Percentiles rank a stretch among this genome's conserved stretches.
Conservation (phyloP, 805 yeast genomes). For the Peterozyma xylosa region DNA sequence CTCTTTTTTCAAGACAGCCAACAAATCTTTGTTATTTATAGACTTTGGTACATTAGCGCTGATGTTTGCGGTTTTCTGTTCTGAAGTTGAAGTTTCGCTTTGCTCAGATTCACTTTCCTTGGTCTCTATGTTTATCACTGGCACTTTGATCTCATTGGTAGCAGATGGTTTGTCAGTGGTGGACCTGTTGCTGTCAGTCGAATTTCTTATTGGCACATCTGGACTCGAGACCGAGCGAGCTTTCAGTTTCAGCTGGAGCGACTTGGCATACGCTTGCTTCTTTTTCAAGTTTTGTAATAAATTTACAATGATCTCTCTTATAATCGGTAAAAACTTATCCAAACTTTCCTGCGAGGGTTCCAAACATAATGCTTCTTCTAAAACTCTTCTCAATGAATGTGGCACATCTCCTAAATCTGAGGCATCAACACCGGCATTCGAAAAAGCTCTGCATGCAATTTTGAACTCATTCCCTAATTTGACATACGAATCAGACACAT, state of each 20-base stretch:
- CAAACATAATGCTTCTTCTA: conserved; percentile 82
- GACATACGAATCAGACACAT: conserved; percentile 87
- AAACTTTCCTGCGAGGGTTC: conserved; percentile 77
- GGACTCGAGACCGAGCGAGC: conserved; percentile 20
- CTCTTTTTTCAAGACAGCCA: conserved; percentile 72
- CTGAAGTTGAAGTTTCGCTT: neutral
- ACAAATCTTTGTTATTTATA: conserved; percentile 40
- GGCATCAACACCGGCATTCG: conserved; percentile 71
- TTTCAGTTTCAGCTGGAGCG: conserved; percentile 8
- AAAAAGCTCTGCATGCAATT: conserved; percentile 73
- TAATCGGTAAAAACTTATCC: conserved; percentile 74
- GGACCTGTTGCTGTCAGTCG: no score
- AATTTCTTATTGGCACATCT: conserved; percentile 4
- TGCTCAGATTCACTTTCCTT: neutral
- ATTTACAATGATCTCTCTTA: conserved; percentile 78
- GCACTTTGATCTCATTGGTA: neutral
- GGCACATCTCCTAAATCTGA: conserved; percentile 91
- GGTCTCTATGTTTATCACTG: no score
- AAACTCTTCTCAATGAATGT: conserved; percentile 61
- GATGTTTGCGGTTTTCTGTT: neutral
- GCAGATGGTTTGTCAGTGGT: neutral
- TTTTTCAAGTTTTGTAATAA: conserved; percentile 71
- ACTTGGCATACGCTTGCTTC: conserved; percentile 51
- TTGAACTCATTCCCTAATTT: conserved; percentile 91
- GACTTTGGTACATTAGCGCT: neutral